A percentile compares a stretch with the other conserved stretches of the same genome.
phyloP scores from a whole-genome alignment of 2,329 filamentous ascomycete genomes.

The Apiospora pterosperma region DNA sequence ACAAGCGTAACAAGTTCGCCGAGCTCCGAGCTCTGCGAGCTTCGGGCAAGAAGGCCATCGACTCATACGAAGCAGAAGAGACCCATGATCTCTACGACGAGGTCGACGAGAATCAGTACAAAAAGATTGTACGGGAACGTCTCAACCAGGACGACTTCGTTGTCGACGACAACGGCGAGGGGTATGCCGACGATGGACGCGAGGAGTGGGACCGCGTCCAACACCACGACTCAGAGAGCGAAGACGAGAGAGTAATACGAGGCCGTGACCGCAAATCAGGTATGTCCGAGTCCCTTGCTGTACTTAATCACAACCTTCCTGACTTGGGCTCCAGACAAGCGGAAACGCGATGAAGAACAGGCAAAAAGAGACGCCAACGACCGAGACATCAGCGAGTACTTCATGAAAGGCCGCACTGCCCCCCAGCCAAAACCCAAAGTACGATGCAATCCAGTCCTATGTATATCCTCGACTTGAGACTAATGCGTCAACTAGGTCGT shows the following conservation, averaged over 20 bases:
- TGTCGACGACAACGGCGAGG: constrained; percentile 95
- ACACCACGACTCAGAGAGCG: constrained; percentile 69
- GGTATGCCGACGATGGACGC: constrained; percentile 93
- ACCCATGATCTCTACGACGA: constrained; percentile 88
- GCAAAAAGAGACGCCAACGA: constrained; percentile 84
- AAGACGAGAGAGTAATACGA: constrained; percentile 54
- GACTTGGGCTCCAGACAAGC: constrained; percentile 59
- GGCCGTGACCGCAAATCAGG: constrained; percentile 50
- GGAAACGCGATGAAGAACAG: constrained; percentile 83
- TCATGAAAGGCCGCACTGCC: constrained; percentile 69
- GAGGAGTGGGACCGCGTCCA: constrained; percentile 85
- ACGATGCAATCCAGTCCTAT: constrained; percentile 14
- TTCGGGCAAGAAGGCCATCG: constrained; percentile 86
- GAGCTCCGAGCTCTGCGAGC: constrained; percentile 82
- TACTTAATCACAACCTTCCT: neutral
- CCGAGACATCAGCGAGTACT: constrained; percentile 91
- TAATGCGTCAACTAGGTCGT: constrained; percentile 47
- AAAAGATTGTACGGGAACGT: constrained; percentile 86
- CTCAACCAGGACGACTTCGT: constrained; percentile 96
- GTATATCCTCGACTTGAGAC: neutral
- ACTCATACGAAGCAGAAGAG: constrained; percentile 82
- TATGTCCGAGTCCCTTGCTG: constrained; percentile 17
- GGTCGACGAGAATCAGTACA: constrained; percentile 95
- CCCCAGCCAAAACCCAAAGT: constrained; percentile 79
- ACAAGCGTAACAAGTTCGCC: constrained; percentile 56